Conservation (phyloP, 768 basidiomycete genomes). For the Psilocybe tampanensis region DNA sequence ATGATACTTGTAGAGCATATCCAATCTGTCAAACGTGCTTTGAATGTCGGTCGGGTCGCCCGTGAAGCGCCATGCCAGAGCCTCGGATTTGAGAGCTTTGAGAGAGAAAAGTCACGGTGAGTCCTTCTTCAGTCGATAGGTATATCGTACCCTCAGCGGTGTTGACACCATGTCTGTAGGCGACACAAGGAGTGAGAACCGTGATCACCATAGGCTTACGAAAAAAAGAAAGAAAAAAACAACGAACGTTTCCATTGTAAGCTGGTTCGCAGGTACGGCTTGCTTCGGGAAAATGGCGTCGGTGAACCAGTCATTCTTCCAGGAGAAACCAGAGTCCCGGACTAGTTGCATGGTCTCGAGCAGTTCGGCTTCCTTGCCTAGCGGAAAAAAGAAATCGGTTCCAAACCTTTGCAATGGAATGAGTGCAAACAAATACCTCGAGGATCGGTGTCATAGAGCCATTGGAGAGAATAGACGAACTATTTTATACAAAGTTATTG, state of each 20-base stretch:
- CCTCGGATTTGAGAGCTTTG: constrained; percentile 45
- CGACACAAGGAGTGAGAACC: neutral
- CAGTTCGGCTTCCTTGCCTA: constrained; percentile 37
- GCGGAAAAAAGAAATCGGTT: neutral
- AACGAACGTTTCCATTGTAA: constrained; percentile 36
- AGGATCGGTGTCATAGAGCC: constrained; percentile 44
- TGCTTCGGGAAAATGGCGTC: constrained; percentile 36
- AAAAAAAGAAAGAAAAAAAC: too few species aligned
- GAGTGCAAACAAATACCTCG: constrained; percentile 25
- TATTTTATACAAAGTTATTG: constrained; percentile 7
- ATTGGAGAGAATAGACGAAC: constrained; percentile 40
- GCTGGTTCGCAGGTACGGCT: constrained; percentile 26
- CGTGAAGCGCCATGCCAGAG: constrained; percentile 43
- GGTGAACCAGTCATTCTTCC: constrained; percentile 44
- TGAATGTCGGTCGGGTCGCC: constrained; percentile 39
- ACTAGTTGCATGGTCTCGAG: constrained; percentile 45
- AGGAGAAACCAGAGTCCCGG: constrained; percentile 39
- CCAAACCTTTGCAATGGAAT: neutral
- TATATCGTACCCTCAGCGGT: constrained; percentile 34
- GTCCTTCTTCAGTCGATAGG: neutral
- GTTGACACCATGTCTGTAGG: constrained; percentile 42
- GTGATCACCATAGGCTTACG: neutral
- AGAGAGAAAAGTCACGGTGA: neutral
- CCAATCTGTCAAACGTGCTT: constrained; percentile 39
- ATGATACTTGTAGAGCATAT: constrained; percentile 41